Percentiles rank a stretch among this genome's conserved stretches.
These are phyloP conservation scores for Scytalidium sp. DNA, from an alignment of 2,329 filamentous ascomycete genomes.

Conservation along the genomic window DNA sequence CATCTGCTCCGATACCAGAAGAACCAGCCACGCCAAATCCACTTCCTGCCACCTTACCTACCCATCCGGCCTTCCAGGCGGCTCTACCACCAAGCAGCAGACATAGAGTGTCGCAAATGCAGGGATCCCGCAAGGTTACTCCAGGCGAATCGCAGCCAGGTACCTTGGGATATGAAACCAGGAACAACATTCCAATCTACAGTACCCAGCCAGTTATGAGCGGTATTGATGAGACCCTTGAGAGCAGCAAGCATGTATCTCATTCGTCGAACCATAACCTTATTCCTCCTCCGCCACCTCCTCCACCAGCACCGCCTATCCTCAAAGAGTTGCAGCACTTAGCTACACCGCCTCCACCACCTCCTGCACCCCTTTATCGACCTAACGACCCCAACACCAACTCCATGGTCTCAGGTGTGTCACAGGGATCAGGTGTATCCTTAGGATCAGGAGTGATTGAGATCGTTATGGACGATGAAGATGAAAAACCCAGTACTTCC, in stretches of 20 bases:
- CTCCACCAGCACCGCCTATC: conserved; percentile 49
- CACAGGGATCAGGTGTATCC: conserved; percentile 21
- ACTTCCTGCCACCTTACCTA: conserved; percentile 28
- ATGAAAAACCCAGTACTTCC: conserved; percentile 16
- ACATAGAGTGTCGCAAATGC: conserved; percentile 15
- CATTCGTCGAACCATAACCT: conserved; percentile 47
- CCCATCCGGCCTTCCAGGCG: conserved; percentile 41
- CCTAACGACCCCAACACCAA: conserved; percentile 25
- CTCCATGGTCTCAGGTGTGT: conserved; percentile 32
- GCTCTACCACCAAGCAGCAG: conserved; percentile 31
- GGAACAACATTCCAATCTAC: conserved; percentile 24
- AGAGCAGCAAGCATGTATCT: conserved; percentile 30
- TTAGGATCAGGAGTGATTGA: conserved; percentile 58
- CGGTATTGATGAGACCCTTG: conserved; percentile 44
- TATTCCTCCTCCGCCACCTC: conserved; percentile 49
- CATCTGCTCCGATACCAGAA: conserved; percentile 57
- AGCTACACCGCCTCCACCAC: conserved; percentile 58
- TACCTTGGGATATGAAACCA: conserved; percentile 25
- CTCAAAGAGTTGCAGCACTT: conserved; percentile 63
- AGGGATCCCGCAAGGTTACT: conserved; percentile 25
- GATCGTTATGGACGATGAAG: conserved; percentile 61
- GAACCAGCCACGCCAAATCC: conserved; percentile 31
- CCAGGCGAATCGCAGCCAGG: conserved; percentile 27
- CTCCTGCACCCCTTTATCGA: conserved; percentile 52
- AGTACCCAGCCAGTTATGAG: conserved; percentile 33